Percentiles rank a stretch among this genome's conserved stretches.
phyloP scores from a whole-genome alignment of 495 filamentous ascomycete genomes.

The Penicillium herquei region DNA sequence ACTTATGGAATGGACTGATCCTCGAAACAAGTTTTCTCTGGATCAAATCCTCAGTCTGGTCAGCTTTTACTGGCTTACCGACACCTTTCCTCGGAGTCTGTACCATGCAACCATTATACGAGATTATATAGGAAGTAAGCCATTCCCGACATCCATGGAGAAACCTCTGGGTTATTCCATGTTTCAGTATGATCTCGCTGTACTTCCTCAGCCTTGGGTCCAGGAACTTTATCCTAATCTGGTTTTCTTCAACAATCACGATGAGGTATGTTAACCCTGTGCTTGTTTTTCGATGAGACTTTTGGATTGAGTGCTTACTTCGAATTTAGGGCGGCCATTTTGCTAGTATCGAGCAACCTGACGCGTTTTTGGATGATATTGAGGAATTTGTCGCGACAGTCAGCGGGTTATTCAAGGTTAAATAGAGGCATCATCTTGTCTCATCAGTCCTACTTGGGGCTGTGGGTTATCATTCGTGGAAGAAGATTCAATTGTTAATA shows the following conservation, averaged over 20 bases:
- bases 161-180: conserved; percentile 55
- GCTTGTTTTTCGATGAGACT: neutral
- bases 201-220: conserved; percentile 42
- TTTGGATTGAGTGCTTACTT: neutral
- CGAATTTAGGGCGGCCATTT: conserved; percentile 20
- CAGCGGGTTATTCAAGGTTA: neutral
- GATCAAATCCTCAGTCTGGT: conserved; percentile 49
- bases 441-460: too few species aligned
- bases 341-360: conserved; percentile 20
- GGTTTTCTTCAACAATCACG: conserved; percentile 40
- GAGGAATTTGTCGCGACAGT: conserved; percentile 19
- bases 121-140: neutral
- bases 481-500: too few species aligned
- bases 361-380: conserved; percentile 8
- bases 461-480: too few species aligned
- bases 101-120: conserved; percentile 42
- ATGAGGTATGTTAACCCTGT: conserved; percentile 20
- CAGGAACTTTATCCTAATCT: conserved; percentile 37
- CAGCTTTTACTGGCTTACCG: conserved; percentile 58
- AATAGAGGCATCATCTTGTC: neutral
- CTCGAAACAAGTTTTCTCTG: conserved; percentile 30
- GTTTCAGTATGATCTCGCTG: conserved; percentile 50
- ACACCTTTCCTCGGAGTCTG: conserved; percentile 47
- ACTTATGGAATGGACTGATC: conserved; percentile 56
- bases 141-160: conserved; percentile 1